These are phyloP conservation scores for Trichoderma sp. DNA, from an alignment of 2,329 filamentous ascomycete species.

Conservation along the genomic window DNA sequence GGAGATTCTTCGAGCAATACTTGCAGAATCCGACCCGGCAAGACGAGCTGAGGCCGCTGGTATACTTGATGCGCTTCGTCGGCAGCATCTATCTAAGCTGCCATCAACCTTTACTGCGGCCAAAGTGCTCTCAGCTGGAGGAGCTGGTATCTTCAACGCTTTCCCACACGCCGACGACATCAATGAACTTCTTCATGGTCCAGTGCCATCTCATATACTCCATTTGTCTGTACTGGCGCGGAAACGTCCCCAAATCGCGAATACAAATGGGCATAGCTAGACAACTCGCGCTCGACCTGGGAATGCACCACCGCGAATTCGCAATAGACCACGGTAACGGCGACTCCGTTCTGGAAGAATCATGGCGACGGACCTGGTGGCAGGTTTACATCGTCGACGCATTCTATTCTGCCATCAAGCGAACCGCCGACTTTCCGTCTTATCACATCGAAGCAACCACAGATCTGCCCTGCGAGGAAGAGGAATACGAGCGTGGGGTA, in stretches of 20 bases:
- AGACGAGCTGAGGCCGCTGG: slow-evolving; percentile 32
- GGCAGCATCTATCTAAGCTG: slow-evolving; percentile 41
- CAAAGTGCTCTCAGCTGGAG: slow-evolving; percentile 22
- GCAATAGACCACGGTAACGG: slow-evolving; percentile 52
- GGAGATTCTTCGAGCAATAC: slow-evolving; percentile 29
- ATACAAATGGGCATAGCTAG: slow-evolving; percentile 53
- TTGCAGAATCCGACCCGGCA: slow-evolving; percentile 13
- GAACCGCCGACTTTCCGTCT: slow-evolving; percentile 36
- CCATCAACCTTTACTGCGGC: slow-evolving; percentile 14
- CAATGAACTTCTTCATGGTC: slow-evolving; percentile 38
- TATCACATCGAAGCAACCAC: slow-evolving; percentile 55
- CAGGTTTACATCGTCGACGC: slow-evolving; percentile 66
- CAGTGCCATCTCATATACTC: slow-evolving; percentile 46
- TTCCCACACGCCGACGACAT: neutral
- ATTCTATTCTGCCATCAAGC: slow-evolving; percentile 41
- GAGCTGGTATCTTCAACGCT: slow-evolving; percentile 15
- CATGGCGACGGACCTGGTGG: slow-evolving; percentile 74
- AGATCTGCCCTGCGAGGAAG: slow-evolving; percentile 67
- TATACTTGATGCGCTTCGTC: slow-evolving; percentile 40
- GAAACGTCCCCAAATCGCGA: slow-evolving; percentile 35
- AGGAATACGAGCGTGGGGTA: slow-evolving; percentile 52
- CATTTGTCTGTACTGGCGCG: slow-evolving; percentile 43
- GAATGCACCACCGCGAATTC: slow-evolving; percentile 61
- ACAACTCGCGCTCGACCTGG: slow-evolving; percentile 61
- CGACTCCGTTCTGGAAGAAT: slow-evolving; percentile 57